Conservation (phyloP, 805 yeast species). For the Helenozyma baotianmanensis region DNA sequence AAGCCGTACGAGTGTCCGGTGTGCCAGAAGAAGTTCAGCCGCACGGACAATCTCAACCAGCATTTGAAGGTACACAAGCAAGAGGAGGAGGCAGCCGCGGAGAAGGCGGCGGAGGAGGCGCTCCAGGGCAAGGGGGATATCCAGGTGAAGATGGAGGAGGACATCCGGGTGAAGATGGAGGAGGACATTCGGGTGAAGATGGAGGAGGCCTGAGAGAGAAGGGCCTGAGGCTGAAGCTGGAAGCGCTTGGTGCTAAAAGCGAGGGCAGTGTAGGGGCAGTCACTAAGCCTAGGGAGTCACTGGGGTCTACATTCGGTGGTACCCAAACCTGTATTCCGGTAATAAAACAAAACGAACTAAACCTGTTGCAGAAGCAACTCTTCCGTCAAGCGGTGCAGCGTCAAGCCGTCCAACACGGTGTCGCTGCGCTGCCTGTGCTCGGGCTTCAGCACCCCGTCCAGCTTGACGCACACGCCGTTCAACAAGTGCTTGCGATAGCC, state of each 20-base stretch:
- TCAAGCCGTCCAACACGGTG: conserved; percentile 14
- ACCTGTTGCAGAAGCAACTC: conserved; percentile 9
- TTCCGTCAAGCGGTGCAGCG: conserved; percentile 15
- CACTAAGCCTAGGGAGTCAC: too few relatives aligned
- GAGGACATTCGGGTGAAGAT: too few relatives aligned
- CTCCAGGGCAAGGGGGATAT: too few relatives aligned
- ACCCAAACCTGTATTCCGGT: too few relatives aligned
- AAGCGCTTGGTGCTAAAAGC: too few relatives aligned
- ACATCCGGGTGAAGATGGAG: too few relatives aligned
- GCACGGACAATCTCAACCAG: conserved; percentile 63
- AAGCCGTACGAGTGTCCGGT: conserved; percentile 63
- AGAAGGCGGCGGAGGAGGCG: not conserved
- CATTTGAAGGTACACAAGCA: conserved; percentile 55
- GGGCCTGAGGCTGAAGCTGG: too few relatives aligned
- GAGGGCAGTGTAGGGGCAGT: too few relatives aligned
- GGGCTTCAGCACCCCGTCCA: conserved; percentile 8
- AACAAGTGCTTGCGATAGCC: conserved; percentile 78
- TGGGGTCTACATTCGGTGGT: too few relatives aligned
- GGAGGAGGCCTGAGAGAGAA: too few relatives aligned
- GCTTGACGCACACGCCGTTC: conserved; percentile 16
- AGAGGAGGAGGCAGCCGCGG: conserved; percentile 5
- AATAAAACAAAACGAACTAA: too few relatives aligned
- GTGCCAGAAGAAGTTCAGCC: conserved; percentile 60
- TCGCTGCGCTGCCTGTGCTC: conserved; percentile 8
- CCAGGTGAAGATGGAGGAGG: not conserved